These are phyloP conservation scores for Pseudocercospora fijiensis DNA, from an alignment of 2,329 filamentous ascomycete genomes.

Conservation along the genomic window DNA sequence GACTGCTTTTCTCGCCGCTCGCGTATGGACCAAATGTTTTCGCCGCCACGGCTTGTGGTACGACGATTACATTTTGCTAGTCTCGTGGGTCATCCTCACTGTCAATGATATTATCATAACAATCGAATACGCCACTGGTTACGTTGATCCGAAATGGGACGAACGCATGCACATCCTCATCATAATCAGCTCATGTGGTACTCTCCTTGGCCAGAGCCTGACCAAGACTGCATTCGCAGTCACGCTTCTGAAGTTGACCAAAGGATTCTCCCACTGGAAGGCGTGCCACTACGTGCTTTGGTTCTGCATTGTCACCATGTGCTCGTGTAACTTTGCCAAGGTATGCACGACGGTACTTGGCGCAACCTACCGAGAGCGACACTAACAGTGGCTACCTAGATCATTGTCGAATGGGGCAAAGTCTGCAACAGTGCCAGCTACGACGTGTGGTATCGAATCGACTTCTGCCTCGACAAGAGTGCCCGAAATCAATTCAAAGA, in stretches of 20 bases:
- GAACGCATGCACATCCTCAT: conserved; percentile 56
- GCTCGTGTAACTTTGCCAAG: conserved; percentile 50
- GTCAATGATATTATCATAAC: conserved; percentile 50
- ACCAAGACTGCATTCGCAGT: conserved; percentile 44
- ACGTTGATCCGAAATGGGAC: conserved; percentile 50
- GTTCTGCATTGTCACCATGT: conserved; percentile 54
- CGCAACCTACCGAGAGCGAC: neutral
- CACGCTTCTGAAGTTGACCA: conserved; percentile 46
- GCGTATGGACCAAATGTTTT: conserved; percentile 42
- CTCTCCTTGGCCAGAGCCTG: conserved; percentile 40
- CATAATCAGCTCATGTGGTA: conserved; percentile 45
- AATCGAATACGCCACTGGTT: conserved; percentile 51
- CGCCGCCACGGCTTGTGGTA: conserved; percentile 44
- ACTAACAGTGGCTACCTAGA: conserved; percentile 18
- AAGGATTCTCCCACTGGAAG: conserved; percentile 32
- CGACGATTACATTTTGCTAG: conserved; percentile 42
- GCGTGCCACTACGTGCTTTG: conserved; percentile 41
- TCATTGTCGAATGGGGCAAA: conserved; percentile 53
- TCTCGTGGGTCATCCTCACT: conserved; percentile 45
- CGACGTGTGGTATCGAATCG: conserved; percentile 50
- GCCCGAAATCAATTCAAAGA: conserved; percentile 51
- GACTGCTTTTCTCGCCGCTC: conserved; percentile 38
- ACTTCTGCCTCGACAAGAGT: conserved; percentile 46
- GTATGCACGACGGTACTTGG: conserved; percentile 17
- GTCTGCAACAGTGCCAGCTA: conserved; percentile 47